Base-by-base conservation (phyloP, 768 basidiomycete species). In the Albatrellus ellisii region DNA sequence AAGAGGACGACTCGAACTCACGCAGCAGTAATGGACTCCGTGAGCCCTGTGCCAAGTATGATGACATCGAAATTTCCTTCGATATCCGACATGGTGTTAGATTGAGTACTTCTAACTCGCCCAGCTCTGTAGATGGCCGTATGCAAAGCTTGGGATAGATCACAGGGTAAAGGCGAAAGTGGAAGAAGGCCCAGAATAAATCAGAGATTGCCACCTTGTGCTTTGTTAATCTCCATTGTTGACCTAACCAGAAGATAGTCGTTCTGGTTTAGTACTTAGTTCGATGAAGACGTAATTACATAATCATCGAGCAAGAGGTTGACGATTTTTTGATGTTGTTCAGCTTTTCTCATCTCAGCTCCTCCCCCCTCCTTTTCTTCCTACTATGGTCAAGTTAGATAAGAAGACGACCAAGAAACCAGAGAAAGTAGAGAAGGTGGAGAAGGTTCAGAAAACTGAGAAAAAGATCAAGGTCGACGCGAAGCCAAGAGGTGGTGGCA, bases 11-110 rank as follows among this genome's bases (percentile, higher is more conserved):
- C 18, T 11, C 35, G 36, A 39, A 62, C 87, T 73, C 63, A 94
- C 89, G 91, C 88, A 50, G 91, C 87, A 39, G 72, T 60, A 26
- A 97, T 87, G 9, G 89, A 89, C 55, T 92, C 80, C 26, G 80
- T 69, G 4, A 97, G 63, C 1, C 82, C 84, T n/a, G 84, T 87
- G 4, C 85, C 83, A 35, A 86, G 58, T 29, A 87, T 63, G 28
- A 81, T 64, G 24, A 73, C 72, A 48, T 88, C 82, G 48, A 84
- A 81, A 27, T 66, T 61, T 2, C 47, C 47, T n/a, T 51, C 50
- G 4, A 32, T 17, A 17, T 49, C 44, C 29, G 44, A 18, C 41
- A 49, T 46, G 28, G 4, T 38, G 17, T n/a, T n/a, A n/a, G n/a
- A n/a, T n/a, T n/a, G n/a, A n/a, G n/a, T n/a, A n/a, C n/a, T n/a